phyloP scores from a whole-genome alignment of 345 rosid genomes.

The Ailanthus altissimus region DNA sequence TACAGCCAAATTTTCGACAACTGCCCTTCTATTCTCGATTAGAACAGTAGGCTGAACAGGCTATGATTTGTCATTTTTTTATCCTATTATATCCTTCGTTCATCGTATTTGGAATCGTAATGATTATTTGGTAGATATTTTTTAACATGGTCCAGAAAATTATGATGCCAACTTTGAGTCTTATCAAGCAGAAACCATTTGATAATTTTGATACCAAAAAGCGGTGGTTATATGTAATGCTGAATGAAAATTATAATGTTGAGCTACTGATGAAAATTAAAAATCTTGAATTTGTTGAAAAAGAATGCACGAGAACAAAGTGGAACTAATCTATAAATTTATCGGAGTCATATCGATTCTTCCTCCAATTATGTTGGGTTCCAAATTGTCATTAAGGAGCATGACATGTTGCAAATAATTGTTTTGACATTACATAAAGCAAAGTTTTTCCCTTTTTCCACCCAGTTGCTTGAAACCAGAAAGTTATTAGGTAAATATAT shows the following conservation, averaged over 20 bases:
- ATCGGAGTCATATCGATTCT: neutral
- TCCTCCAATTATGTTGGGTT: neutral
- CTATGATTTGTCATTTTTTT: neutral
- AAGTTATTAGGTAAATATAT: neutral
- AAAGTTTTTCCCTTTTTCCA: neutral
- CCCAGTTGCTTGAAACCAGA: neutral
- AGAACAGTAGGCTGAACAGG: neutral
- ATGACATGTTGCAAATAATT: slow-evolving; percentile 15
- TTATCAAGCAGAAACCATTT: neutral
- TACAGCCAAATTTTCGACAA: neutral
- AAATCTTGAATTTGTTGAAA: neutral
- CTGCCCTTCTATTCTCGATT: no score
- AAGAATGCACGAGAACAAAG: slow-evolving; percentile 7
- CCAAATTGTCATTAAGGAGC: neutral
- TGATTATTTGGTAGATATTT: slow-evolving; percentile 4
- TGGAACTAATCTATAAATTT: neutral
- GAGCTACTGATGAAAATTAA: neutral
- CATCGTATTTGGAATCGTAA: slow-evolving; percentile 2
- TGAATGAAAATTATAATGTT: no score
- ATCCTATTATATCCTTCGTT: neutral
- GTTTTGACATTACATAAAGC: slow-evolving; percentile 5
- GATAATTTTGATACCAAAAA: neutral
- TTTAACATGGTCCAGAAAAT: neutral
- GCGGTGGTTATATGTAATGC: neutral
- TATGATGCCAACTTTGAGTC: slow-evolving; percentile 6